phyloP scores from a whole-genome alignment of 2,329 filamentous ascomycete species.

The Venturia nashicola region DNA sequence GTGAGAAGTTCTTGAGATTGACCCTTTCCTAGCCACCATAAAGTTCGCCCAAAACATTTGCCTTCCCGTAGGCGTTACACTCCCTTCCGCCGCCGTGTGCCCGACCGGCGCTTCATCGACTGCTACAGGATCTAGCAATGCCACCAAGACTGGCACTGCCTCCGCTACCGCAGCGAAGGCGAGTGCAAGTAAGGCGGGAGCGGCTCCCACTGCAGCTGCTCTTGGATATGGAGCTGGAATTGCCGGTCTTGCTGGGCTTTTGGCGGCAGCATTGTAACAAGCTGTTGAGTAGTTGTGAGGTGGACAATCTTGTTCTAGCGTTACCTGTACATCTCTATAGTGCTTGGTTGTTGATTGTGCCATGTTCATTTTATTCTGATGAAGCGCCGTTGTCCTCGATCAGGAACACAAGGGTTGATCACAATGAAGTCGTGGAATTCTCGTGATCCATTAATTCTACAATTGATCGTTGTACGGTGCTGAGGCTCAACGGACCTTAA shows the following conservation, averaged over 20 bases:
- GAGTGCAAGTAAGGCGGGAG: background rate
- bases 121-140: conserved; percentile 12
- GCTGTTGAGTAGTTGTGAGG: background rate
- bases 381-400: background rate
- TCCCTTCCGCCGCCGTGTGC: conserved; percentile 21
- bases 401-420: background rate
- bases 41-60: conserved; percentile 30
- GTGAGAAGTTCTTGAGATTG: background rate
- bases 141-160: conserved; percentile 13
- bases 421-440: background rate
- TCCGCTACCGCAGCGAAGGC: background rate
- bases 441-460: background rate
- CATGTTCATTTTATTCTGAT: background rate
- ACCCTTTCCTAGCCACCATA: conserved; percentile 20
- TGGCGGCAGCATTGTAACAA: conserved; percentile 4
- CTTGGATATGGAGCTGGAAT: background rate
- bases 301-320: background rate
- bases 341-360: background rate
- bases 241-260: conserved; percentile 4
- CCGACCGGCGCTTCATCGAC: conserved; percentile 10
- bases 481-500: background rate
- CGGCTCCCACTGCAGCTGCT: background rate
- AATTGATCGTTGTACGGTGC: background rate
- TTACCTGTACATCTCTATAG: background rate
- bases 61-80: conserved; percentile 23